phyloP scores from a whole-genome alignment of 164 flowering plant genomes.

The Saururus chinensis region DNA sequence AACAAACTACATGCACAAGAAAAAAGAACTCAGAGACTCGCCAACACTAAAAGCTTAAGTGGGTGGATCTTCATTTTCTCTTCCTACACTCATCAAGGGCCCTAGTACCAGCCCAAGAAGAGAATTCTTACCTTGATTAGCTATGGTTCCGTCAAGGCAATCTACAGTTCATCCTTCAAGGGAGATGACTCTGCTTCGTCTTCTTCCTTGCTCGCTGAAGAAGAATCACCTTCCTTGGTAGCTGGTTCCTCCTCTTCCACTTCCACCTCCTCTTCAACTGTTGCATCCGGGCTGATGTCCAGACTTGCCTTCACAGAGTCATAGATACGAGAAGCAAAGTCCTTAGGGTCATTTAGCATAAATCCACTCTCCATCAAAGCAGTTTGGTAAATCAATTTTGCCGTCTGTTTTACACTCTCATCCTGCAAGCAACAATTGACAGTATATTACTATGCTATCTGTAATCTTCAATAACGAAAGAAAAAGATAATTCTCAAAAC shows the following conservation, averaged over 20 bases:
- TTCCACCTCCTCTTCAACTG: constrained; percentile 71
- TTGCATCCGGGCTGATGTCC: constrained; percentile 67
- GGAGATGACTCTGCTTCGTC: neutral
- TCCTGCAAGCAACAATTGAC: constrained; percentile 34
- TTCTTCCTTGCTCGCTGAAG: constrained; percentile 28
- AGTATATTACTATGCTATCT: neutral
- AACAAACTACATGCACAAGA: neutral
- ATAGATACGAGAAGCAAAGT: constrained; percentile 75
- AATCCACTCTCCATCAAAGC: constrained; percentile 96
- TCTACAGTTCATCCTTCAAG: constrained; percentile 46
- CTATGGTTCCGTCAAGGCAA: neutral
- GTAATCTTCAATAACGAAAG: neutral
- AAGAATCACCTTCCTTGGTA: constrained; percentile 15
- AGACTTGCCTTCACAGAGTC: constrained; percentile 65
- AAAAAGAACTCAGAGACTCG: neutral
- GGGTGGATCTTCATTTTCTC: neutral
- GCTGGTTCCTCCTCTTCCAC: constrained; percentile 33
- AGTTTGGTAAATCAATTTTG: constrained; percentile 83
- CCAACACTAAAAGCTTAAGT: neutral
- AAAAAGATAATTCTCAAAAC: neutral
- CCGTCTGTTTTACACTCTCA: constrained; percentile 60
- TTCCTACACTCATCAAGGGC: neutral
- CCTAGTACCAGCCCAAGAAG: too few species aligned
- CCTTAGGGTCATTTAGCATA: constrained; percentile 60
- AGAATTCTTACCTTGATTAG: neutral